Conservation (phyloP, 2,329 filamentous ascomycete species). For the Paraconiothyrium sp. region DNA sequence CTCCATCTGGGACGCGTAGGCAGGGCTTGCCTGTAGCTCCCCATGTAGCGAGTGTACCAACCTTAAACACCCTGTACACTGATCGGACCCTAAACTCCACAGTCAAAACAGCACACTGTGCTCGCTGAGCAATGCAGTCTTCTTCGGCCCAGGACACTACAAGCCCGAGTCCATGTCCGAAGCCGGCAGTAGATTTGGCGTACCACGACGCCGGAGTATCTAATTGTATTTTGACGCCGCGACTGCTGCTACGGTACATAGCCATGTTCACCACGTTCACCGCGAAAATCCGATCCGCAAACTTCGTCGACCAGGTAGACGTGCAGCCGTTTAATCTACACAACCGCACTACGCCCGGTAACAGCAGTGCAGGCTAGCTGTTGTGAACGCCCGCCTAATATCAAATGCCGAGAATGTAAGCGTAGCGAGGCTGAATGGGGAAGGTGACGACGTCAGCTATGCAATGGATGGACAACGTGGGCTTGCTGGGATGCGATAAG, state of each 20-base stretch:
- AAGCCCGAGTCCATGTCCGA: not conserved
- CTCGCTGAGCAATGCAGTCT: not conserved
- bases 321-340: conserved; percentile 11
- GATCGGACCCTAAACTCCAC: not conserved
- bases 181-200: not conserved
- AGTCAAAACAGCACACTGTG: not conserved
- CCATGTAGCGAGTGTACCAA: not conserved
- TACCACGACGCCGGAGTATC: not conserved
- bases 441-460: conserved; percentile 20
- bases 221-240: not conserved
- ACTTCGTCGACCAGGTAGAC: not conserved
- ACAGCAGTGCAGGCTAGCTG: conserved; percentile 5
- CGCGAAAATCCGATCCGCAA: conserved; percentile 1
- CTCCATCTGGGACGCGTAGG: not conserved
- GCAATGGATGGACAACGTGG: not conserved
- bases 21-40: not conserved
- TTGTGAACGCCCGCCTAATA: conserved; percentile 5
- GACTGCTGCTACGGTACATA: not conserved
- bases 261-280: not conserved
- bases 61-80: not conserved
- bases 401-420: conserved; percentile 10
- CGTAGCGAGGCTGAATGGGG: conserved; percentile 12
- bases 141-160: not conserved
- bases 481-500: not conserved
- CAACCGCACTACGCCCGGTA: not conserved